A percentile compares a stretch with the other conserved stretches of the same genome.
Conservation (phyloP, 345 rosid genomes). For the rapeseed (Brassica napus) region Da-Ae NC_063439.1:27026001-27026500, state of each 20-base stretch:
- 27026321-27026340: background rate
- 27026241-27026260: constrained; percentile 27
- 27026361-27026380: constrained; percentile 69
- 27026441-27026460: constrained; percentile 74
- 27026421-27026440: constrained; percentile 91
- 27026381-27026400: constrained; percentile 92
- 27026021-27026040: background rate
- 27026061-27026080: constrained; percentile 64
- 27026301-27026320: constrained; percentile 22
- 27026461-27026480: background rate
- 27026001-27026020: background rate
- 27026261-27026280: background rate
- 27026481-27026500: background rate
- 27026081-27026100: constrained; percentile 50
- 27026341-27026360: constrained; percentile 41
- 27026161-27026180: constrained; percentile 38
- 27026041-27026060: constrained; percentile 24
- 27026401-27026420: constrained; percentile 69
- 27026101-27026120: constrained; percentile 47
- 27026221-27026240: constrained; percentile 32
- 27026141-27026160: constrained; percentile 46
- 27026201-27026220: constrained; percentile 47
- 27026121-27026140: constrained; percentile 38
- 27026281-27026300: constrained; percentile 11
- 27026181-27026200: constrained; percentile 57